Evolutionary conservation across 352 stramenopile genomes (phyloP).

Genomic region (Pilasporangium apinafurcum): DNA sequence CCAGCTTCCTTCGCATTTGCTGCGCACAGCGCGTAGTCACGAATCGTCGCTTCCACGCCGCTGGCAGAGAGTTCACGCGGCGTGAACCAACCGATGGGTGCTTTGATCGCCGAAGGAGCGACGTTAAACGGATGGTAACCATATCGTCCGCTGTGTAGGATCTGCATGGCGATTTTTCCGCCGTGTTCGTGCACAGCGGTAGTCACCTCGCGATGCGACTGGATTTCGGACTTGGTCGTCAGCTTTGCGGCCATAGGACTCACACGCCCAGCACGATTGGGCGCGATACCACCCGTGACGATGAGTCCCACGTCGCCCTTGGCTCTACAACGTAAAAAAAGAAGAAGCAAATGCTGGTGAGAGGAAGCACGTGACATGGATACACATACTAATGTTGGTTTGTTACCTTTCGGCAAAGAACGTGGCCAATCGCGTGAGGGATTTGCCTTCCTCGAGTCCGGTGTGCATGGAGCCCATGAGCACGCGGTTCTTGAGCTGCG

Average conservation of each 20-base stretch:
- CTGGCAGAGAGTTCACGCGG: constrained; percentile 76
- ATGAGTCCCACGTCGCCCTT: constrained; percentile 92
- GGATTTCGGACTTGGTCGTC: constrained; percentile 84
- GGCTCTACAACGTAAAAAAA: constrained; percentile 29
- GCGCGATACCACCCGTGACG: constrained; percentile 91
- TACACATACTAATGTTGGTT: background rate
- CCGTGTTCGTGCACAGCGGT: constrained; percentile 87
- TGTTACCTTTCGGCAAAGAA: constrained; percentile 91
- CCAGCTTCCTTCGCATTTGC: constrained; percentile 84
- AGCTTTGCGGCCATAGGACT: constrained; percentile 93
- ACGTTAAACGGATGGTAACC: constrained; percentile 95
- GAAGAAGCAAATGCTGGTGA: too few species aligned
- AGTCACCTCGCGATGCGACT: constrained; percentile 91
- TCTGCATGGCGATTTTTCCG: constrained; percentile 89
- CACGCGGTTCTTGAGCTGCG: constrained; percentile 79
- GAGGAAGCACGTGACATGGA: background rate
- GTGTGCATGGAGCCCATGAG: constrained; percentile 93
- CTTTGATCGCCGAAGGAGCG: constrained; percentile 89
- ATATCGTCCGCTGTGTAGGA: constrained; percentile 93
- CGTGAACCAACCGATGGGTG: constrained; percentile 91
- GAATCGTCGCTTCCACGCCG: constrained; percentile 89
- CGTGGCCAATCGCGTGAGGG: constrained; percentile 80
- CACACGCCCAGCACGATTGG: constrained; percentile 91
- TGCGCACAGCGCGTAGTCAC: constrained; percentile 90
- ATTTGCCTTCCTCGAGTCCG: constrained; percentile 81